Conservation (phyloP, 2,329 filamentous ascomycete genomes). For the Sclerotinia glacialis region DNA sequence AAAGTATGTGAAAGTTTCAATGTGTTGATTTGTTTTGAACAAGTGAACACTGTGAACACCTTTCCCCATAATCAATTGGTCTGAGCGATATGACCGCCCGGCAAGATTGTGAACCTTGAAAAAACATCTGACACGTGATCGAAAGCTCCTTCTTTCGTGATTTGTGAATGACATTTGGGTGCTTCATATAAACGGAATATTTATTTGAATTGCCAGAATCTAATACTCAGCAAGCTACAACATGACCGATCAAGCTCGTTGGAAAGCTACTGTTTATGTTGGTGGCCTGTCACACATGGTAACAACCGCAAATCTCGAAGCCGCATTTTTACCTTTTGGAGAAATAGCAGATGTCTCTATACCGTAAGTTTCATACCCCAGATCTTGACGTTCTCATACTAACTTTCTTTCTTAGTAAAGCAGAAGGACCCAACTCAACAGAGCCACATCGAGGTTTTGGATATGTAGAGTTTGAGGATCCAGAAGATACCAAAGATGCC, state of each 20-base stretch:
- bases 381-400: conserved; percentile 4
- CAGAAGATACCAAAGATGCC: conserved; percentile 83
- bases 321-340: conserved; percentile 95
- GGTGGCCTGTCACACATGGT: conserved; percentile 82
- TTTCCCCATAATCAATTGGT: conserved; percentile 24
- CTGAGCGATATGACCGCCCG: conserved; percentile 18
- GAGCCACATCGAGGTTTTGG: conserved; percentile 89
- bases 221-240: conserved; percentile 26
- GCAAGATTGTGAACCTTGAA: conserved; percentile 13
- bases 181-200: not conserved
- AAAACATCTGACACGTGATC: conserved; percentile 16
- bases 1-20: not conserved
- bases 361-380: conserved; percentile 47
- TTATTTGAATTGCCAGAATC: not conserved
- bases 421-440: conserved; percentile 73
- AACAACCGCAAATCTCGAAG: conserved; percentile 71
- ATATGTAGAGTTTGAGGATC: conserved; percentile 90
- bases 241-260: conserved; percentile 80
- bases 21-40: conserved; percentile 16
- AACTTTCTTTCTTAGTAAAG: conserved; percentile 52
- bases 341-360: conserved; percentile 90
- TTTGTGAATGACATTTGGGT: not conserved
- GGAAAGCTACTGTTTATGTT: conserved; percentile 90
- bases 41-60: conserved; percentile 23
- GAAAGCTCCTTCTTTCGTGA: conserved; percentile 1